Percentiles rank a stretch among this genome's conserved stretches.
Conservation (phyloP, 495 filamentous ascomycete genomes). For the Platismatia glauca region DNA sequence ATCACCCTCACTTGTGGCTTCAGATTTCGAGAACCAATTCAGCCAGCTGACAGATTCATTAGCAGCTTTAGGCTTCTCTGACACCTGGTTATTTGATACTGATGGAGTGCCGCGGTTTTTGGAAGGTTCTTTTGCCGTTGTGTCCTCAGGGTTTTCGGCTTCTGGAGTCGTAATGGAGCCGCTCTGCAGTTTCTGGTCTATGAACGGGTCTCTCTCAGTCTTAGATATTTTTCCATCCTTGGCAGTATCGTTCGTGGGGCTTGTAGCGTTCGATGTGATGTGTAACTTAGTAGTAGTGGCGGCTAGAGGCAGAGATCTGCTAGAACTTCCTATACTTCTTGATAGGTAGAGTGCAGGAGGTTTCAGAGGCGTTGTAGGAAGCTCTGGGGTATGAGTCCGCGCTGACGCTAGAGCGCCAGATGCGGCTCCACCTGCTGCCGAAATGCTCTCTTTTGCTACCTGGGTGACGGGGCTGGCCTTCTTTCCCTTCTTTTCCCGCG, state of each 20-base stretch:
- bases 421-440: slow-evolving; percentile 44
- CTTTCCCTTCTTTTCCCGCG: slow-evolving; percentile 45
- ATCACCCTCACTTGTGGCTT: neutral
- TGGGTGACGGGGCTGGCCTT: slow-evolving; percentile 67
- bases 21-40: slow-evolving; percentile 22
- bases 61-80: slow-evolving; percentile 24
- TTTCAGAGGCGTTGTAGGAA: slow-evolving; percentile 15
- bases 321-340: slow-evolving; percentile 33
- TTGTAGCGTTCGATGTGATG: slow-evolving; percentile 39
- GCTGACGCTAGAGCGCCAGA: slow-evolving; percentile 30
- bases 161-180: neutral
- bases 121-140: neutral
- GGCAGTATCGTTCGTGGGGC: slow-evolving; percentile 43
- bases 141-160: neutral
- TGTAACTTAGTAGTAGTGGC: slow-evolving; percentile 43
- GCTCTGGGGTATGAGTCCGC: slow-evolving; percentile 12
- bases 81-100: slow-evolving; percentile 16
- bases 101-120: slow-evolving; percentile 21
- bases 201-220: neutral
- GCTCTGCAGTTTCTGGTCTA: neutral
- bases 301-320: slow-evolving; percentile 40
- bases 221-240: slow-evolving; percentile 32
- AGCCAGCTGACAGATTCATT: slow-evolving; percentile 18
- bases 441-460: slow-evolving; percentile 69
- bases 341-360: slow-evolving; percentile 34